Evolutionary conservation across 2,329 filamentous ascomycete genomes (phyloP).

Genomic region (Aureobasidium sp.): DNA sequence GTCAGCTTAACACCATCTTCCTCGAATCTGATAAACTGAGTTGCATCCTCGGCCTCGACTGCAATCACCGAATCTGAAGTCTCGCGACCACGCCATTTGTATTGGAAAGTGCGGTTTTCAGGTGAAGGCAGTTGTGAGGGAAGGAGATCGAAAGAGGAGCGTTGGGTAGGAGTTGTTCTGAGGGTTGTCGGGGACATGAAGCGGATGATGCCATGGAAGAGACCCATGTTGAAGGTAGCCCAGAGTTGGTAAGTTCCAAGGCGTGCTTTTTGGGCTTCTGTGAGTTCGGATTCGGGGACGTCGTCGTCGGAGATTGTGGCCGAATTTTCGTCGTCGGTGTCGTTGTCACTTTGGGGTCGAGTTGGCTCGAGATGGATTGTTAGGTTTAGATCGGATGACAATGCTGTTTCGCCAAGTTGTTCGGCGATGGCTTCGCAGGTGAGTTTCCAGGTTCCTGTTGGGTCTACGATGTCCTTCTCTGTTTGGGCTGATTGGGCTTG

Average conservation of each 20-base stretch:
- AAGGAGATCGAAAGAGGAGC: background rate
- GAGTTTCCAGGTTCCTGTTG: background rate
- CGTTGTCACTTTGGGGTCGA: slow-evolving; percentile 3
- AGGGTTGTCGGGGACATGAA: slow-evolving; percentile 1
- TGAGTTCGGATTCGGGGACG: background rate
- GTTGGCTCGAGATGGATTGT: background rate
- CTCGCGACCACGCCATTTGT: slow-evolving; percentile 8
- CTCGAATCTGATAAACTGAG: slow-evolving; percentile 2
- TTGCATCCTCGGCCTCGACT: background rate
- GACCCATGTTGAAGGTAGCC: slow-evolving; percentile 3
- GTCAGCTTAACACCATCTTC: background rate
- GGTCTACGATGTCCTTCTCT: slow-evolving; percentile 2
- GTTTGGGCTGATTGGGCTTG: background rate
- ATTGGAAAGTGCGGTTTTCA: slow-evolving; percentile 8
- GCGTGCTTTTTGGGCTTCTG: background rate
- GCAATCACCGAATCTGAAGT: background rate
- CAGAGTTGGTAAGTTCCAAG: slow-evolving; percentile 2
- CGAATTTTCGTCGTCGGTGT: background rate
- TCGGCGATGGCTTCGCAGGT: background rate
- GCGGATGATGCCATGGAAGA: slow-evolving; percentile 2
- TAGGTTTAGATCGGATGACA: background rate
- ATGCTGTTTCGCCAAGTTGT: background rate
- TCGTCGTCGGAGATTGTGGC: background rate
- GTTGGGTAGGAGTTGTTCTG: background rate
- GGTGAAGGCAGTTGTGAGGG: background rate